Evolutionary conservation across 768 basidiomycete species (phyloP), one percentile per base, ranked within the genome.

Genomic region (Mycena vitilis): DNA sequence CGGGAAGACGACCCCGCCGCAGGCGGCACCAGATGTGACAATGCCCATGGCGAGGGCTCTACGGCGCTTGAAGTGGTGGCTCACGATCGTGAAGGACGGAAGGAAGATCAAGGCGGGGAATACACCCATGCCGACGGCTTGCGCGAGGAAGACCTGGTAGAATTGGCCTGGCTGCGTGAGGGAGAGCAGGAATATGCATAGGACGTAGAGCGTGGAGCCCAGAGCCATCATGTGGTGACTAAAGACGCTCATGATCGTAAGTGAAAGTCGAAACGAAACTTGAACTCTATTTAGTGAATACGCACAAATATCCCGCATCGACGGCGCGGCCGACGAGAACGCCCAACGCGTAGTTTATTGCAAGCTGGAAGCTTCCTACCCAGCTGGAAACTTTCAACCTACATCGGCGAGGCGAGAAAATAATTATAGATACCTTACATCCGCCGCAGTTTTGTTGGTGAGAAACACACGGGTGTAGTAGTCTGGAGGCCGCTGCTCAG

Each of bases 71-170:
- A 84, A 84, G 63, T 78, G 79, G 60, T 83, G 82, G 4, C 76
- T 70, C 7, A 83, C 72, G 47, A 82, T 80, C 1, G 78, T 76
- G 22, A 83, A 70, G 1, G 79, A 75, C 0, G 82, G 83, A 30
- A 81, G 71, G 71, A 83, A 84, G n/a, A 79, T 71, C 60, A 77
- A 65, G 8, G 75, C 76, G 37, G 75, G 73, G n/a, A 74, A 76
- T 34, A 77, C 63, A 2, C 88, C 88, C 77, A 86, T 84, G n/a
- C 85, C 87, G n/a, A 89, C 76, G 5, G 83, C 87, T 76, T 89
- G 87, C 0, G 85, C 78, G 15, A 89, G 77, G 73, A 89, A 87
- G 20, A 86, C 78, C 80, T 87, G 81, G 63, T 84, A 86, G 71
- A 83, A 87, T 54, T 79, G 76, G 40, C 81, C 77, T 18, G 77